These are phyloP conservation scores for Fusarium piperis DNA, from an alignment of 2,329 filamentous ascomycete species.

Conservation along the genomic window DNA sequence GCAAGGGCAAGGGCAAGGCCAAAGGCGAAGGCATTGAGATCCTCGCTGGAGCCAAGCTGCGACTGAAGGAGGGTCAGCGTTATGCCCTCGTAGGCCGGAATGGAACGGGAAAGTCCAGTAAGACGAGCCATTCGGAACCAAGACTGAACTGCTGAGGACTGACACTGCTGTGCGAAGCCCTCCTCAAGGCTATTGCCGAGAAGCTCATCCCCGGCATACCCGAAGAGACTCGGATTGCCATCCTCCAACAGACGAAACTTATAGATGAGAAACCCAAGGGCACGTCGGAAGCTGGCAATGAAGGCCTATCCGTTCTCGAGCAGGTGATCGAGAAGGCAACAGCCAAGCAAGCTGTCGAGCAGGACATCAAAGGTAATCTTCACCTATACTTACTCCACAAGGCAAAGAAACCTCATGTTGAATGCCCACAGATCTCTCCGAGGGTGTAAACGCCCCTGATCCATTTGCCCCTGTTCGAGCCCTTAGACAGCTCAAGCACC, in stretches of 20 bases:
- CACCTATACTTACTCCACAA: no score
- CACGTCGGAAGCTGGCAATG: constrained; percentile 5
- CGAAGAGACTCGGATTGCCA: constrained; percentile 69
- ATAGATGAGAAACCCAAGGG: constrained; percentile 46
- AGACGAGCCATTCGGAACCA: constrained; percentile 36
- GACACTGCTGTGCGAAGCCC: constrained; percentile 55
- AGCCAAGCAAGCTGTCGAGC: constrained; percentile 64
- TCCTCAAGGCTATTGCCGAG: constrained; percentile 79
- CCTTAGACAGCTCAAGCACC: constrained; percentile 69
- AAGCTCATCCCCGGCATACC: constrained; percentile 82
- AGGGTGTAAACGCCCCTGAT: constrained; percentile 67
- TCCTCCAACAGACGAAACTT: constrained; percentile 72
- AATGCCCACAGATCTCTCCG: constrained; percentile 61
- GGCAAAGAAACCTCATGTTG: not conserved
- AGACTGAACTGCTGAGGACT: not conserved
- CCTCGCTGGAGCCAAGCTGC: constrained; percentile 73
- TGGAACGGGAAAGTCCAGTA: constrained; percentile 84
- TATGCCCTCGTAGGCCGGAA: constrained; percentile 86
- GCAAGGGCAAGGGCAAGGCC: constrained; percentile 61
- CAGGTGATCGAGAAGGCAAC: constrained; percentile 72
- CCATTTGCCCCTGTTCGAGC: constrained; percentile 67
- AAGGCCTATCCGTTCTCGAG: constrained; percentile 64
- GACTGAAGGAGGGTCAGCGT: constrained; percentile 75
- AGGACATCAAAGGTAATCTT: constrained; percentile 67
- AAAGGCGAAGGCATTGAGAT: constrained; percentile 69